These are phyloP conservation scores for Aspergillus phoenicis DNA, from an alignment of 2,329 filamentous ascomycete species.

Conservation along the genomic window DNA sequence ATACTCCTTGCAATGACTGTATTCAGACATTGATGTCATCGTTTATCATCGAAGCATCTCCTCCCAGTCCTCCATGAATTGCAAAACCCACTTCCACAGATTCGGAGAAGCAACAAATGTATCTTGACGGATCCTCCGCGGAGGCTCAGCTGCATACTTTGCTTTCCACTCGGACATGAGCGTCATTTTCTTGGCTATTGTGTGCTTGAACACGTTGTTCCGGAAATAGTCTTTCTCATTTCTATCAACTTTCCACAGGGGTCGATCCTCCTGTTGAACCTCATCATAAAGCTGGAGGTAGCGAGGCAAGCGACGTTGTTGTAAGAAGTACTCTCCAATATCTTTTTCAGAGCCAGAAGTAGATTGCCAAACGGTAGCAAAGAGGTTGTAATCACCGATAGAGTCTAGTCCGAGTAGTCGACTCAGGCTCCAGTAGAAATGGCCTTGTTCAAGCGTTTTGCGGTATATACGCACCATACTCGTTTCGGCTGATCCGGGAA, in stretches of 20 bases:
- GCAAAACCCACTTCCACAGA: conserved; percentile 26
- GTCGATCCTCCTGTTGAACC: conserved; percentile 19
- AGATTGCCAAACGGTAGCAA: conserved; percentile 21
- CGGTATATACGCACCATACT: conserved; percentile 15
- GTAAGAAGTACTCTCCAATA: conserved; percentile 13
- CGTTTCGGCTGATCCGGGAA: not conserved
- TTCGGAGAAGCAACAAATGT: conserved; percentile 23
- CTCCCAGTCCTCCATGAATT: conserved; percentile 21
- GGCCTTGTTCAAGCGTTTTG: conserved; percentile 14
- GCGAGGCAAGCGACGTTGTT: conserved; percentile 13
- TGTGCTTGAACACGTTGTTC: conserved; percentile 13
- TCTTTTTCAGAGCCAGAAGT: conserved; percentile 5
- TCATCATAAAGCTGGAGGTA: conserved; percentile 18
- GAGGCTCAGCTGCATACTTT: conserved; percentile 10
- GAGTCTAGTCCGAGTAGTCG: conserved; percentile 26
- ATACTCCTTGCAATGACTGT: too few species aligned
- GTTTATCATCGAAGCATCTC: not conserved
- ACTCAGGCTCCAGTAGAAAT: conserved; percentile 20
- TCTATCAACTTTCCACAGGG: conserved; percentile 16
- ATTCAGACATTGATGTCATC: not conserved
- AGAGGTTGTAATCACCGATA: conserved; percentile 21
- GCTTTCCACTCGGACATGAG: conserved; percentile 24
- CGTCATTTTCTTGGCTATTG: conserved; percentile 24
- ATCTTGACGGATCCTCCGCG: conserved; percentile 18
- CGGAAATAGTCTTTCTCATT: conserved; percentile 21